These are phyloP conservation scores for Tetraselmis striata DNA, from an alignment of 139 green algal genomes.

Conservation along the genomic window DNA sequence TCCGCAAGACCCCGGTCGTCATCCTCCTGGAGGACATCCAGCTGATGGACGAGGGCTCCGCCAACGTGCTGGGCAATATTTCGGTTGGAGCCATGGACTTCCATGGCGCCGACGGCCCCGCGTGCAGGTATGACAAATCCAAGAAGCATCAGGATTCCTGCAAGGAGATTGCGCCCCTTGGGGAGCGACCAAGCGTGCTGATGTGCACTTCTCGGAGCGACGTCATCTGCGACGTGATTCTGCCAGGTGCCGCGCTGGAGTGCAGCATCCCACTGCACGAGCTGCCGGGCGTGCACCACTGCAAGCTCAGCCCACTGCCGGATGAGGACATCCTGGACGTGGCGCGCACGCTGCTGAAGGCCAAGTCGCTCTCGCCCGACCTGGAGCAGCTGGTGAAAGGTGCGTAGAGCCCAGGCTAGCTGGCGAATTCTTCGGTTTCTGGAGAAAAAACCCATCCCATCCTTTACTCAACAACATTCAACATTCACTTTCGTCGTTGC, in stretches of 20 bases:
- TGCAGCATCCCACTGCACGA: neutral
- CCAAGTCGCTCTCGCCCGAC: neutral
- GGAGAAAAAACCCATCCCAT: no score
- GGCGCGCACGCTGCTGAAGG: neutral
- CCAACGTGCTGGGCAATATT: neutral
- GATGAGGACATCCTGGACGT: neutral
- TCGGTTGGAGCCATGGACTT: neutral
- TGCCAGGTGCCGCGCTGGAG: neutral
- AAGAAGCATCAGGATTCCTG: no score
- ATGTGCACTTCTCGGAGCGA: neutral
- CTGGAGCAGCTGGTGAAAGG: neutral
- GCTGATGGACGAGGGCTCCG: neutral
- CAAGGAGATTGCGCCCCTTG: neutral
- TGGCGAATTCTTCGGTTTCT: no score
- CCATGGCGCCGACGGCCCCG: neutral
- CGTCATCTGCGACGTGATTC: neutral
- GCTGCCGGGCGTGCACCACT: neutral
- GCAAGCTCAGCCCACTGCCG: neutral
- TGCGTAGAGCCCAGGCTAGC: neutral
- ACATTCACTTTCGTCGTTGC: no score
- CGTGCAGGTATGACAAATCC: neutral
- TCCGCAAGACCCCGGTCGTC: neutral
- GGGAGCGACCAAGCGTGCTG: neutral
- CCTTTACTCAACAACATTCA: no score
- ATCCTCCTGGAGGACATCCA: neutral